These are phyloP conservation scores for Penicillium sp. DNA, from an alignment of 2,329 filamentous ascomycete genomes.

Conservation along the genomic window DNA sequence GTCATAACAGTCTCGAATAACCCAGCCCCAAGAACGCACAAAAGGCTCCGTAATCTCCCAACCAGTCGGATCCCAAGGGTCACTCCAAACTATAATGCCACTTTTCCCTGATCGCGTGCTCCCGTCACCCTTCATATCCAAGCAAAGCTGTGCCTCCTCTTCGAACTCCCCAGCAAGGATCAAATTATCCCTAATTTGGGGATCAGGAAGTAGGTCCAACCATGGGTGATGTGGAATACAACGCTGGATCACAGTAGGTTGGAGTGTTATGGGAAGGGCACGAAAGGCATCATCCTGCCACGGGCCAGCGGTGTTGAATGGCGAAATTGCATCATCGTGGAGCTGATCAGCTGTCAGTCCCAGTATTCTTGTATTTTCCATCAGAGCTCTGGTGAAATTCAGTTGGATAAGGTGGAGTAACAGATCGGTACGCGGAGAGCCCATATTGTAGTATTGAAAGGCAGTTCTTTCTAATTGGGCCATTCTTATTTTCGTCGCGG, in stretches of 20 bases:
- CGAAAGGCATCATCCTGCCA: slow-evolving; percentile 3
- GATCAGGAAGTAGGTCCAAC: slow-evolving; percentile 29
- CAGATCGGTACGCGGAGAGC: slow-evolving; percentile 21
- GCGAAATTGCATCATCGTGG: slow-evolving; percentile 24
- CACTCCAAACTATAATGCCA: slow-evolving; percentile 33
- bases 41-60: slow-evolving; percentile 35
- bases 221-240: slow-evolving; percentile 28
- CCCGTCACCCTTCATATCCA: slow-evolving; percentile 21
- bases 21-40: slow-evolving; percentile 33
- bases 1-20: slow-evolving; percentile 29
- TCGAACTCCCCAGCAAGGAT: slow-evolving; percentile 19
- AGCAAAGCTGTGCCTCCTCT: slow-evolving; percentile 22
- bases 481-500: not conserved
- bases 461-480: slow-evolving; percentile 1
- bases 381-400: slow-evolving; percentile 22
- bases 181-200: slow-evolving; percentile 29
- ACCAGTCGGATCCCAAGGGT: slow-evolving; percentile 32
- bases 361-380: slow-evolving; percentile 20
- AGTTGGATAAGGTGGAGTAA: slow-evolving; percentile 21
- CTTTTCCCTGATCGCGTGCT: slow-evolving; percentile 1
- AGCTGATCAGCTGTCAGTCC: slow-evolving; percentile 17
- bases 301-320: slow-evolving; percentile 18
- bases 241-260: slow-evolving; percentile 25
- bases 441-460: slow-evolving; percentile 6
- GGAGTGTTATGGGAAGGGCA: slow-evolving; percentile 19